Evolutionary conservation across 2,329 filamentous ascomycete genomes (phyloP).

Genomic region (Nannizziopsis arthrosporioides): DNA sequence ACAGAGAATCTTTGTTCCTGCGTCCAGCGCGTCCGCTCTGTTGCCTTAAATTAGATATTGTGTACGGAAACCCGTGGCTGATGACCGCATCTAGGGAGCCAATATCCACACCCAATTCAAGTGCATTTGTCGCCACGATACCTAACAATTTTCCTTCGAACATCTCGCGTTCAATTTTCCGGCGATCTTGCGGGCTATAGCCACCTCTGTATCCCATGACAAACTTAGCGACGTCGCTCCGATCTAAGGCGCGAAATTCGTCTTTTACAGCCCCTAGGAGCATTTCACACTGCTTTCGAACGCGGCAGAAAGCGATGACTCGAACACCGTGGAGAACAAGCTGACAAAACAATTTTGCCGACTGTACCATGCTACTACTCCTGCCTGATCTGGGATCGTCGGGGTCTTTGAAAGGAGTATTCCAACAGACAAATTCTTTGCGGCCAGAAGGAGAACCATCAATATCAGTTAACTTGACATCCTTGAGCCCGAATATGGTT

Average conservation of each 20-base stretch:
- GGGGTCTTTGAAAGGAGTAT: slow-evolving; percentile 87
- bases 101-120: slow-evolving; percentile 92
- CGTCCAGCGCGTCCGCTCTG: slow-evolving; percentile 88
- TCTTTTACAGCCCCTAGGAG: slow-evolving; percentile 67
- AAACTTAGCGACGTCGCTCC: slow-evolving; percentile 60
- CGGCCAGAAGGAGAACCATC: slow-evolving; percentile 86
- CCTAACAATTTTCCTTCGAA: slow-evolving; percentile 89
- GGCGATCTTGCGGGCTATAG: slow-evolving; percentile 81
- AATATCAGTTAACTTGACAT: slow-evolving; percentile 72
- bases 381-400: slow-evolving; percentile 75
- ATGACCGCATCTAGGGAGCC: slow-evolving; percentile 87
- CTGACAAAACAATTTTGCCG: slow-evolving; percentile 82
- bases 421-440: slow-evolving; percentile 97
- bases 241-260: slow-evolving; percentile 61
- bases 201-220: slow-evolving; percentile 95
- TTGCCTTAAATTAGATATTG: slow-evolving; percentile 85
- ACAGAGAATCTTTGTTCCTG: slow-evolving; percentile 84
- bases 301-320: slow-evolving; percentile 83
- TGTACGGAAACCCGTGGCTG: slow-evolving; percentile 89
- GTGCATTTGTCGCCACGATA: slow-evolving; percentile 82
- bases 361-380: slow-evolving; percentile 69
- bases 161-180: slow-evolving; percentile 87
- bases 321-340: slow-evolving; percentile 77
- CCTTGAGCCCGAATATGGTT: slow-evolving; percentile 78
- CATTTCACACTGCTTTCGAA: slow-evolving; percentile 79